Base-by-base conservation (phyloP, 129 eudicot genomes). In the Calendula officinalis region DNA sequence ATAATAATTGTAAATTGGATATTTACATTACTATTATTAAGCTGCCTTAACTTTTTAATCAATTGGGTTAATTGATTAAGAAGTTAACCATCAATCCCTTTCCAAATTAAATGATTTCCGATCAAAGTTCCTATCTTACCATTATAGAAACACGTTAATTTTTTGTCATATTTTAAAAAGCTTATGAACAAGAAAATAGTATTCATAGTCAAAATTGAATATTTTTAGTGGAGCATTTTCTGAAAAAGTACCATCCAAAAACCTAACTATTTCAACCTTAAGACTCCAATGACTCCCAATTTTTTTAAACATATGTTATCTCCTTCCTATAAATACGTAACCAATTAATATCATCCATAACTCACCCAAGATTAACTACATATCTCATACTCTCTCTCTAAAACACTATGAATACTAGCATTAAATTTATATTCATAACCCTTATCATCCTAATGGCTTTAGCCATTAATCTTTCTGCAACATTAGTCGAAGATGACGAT, bases 381-480 rank as follows among this genome's bases (percentile, higher is more conserved):
- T 49, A 60, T 16, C 38, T 43, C 38, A 10, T 48, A 35, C 0
- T 48, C 11, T 37, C 14, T 56, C 74, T 60, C 44, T 17, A 11
- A 8, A 49, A 35, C 50, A 62, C 43, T 65, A 72, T 72, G 64
- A 33, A 49, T 59, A 70, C 52, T 35, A 45, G 13, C 66, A 15
- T 60, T 5, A 73, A 8, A 11, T 64, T 45, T 35, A 64, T 66
- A 32, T 62, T 66, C 3, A 36, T 72, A 44, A 27, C 56, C 39
- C 41, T 74, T 1, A 51, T 72, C 38, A 67, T 79, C 30, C 14
- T 79, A 14, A 75, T 72, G 77, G 68, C 85, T 27, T 49, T 76
- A 11, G 61, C 56, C 65, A 48, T 76, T 17, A 64, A 79, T 58
- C 61, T 63, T 53, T 59, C 60, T 16, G 80, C 84, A 11, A 47